These are phyloP conservation scores for Bipolaris cookei DNA, from an alignment of 2,329 filamentous ascomycete genomes.

Conservation along the genomic window DNA sequence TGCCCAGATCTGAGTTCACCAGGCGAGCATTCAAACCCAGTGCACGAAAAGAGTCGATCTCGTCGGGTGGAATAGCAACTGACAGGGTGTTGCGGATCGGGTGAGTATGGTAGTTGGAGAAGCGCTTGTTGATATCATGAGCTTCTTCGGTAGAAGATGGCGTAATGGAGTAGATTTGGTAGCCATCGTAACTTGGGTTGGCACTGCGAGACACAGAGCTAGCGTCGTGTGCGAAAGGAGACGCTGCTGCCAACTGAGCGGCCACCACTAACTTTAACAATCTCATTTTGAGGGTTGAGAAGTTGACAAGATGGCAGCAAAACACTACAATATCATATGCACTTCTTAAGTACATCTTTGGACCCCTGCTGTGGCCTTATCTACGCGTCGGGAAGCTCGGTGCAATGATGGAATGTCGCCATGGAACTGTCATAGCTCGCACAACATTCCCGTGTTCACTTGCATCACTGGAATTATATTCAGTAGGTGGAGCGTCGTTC, in stretches of 20 bases:
- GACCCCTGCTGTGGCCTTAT: slow-evolving; percentile 1
- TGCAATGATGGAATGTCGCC: slow-evolving; percentile 8
- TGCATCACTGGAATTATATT: neutral
- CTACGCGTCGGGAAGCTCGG: slow-evolving; percentile 1
- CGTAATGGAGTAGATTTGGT: slow-evolving; percentile 28
- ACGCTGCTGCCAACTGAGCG: slow-evolving; percentile 22
- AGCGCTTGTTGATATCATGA: slow-evolving; percentile 18
- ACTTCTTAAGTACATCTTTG: neutral
- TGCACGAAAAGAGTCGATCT: slow-evolving; percentile 48
- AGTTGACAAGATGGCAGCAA: neutral
- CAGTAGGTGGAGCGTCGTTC: slow-evolving; percentile 10
- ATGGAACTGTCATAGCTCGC: neutral
- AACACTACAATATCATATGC: neutral
- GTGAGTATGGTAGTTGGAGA: slow-evolving; percentile 30
- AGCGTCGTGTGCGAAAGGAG: slow-evolving; percentile 10
- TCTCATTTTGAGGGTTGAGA: slow-evolving; percentile 14
- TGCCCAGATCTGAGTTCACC: slow-evolving; percentile 55
- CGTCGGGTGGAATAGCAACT: slow-evolving; percentile 50
- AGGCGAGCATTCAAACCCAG: slow-evolving; percentile 46
- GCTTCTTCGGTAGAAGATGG: slow-evolving; percentile 26
- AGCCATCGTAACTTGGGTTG: slow-evolving; percentile 26
- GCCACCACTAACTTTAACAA: slow-evolving; percentile 14
- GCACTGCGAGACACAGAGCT: slow-evolving; percentile 4
- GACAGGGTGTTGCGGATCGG: slow-evolving; percentile 28
- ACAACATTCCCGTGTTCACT: neutral